These are phyloP conservation scores for Pterocarpus macrocarpus DNA, from an alignment of 306 rosid genomes.

Conservation along the genomic window DNA sequence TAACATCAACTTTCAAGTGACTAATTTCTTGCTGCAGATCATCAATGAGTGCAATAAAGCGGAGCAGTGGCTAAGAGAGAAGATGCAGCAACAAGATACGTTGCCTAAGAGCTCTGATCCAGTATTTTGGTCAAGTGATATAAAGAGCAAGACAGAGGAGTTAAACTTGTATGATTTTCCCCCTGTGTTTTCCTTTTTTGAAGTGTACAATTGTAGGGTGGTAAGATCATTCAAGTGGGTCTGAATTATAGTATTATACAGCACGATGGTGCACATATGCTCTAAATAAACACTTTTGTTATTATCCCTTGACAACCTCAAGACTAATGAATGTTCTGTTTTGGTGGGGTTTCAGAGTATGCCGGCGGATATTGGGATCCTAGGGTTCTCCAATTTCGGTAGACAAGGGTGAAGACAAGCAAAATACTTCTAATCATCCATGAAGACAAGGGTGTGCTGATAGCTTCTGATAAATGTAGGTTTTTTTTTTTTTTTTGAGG, in stretches of 20 bases:
- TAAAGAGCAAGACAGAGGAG: slow-evolving; percentile 66
- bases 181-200: slow-evolving; percentile 28
- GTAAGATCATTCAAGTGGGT: slow-evolving; percentile 37
- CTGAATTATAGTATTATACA: neutral
- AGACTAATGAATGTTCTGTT: slow-evolving; percentile 38
- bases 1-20: slow-evolving; percentile 28
- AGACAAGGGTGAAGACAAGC: slow-evolving; percentile 40
- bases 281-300: slow-evolving; percentile 10
- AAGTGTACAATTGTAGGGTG: slow-evolving; percentile 15
- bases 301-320: slow-evolving; percentile 24
- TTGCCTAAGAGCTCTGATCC: slow-evolving; percentile 74
- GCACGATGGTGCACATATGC: neutral
- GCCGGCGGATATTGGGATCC: slow-evolving; percentile 58
- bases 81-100: slow-evolving; percentile 69
- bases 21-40: slow-evolving; percentile 48
- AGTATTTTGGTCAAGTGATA: slow-evolving; percentile 62
- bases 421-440: slow-evolving; percentile 47
- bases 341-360: slow-evolving; percentile 63
- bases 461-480: slow-evolving; percentile 46
- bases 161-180: slow-evolving; percentile 64
- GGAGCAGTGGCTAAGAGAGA: slow-evolving; percentile 84
- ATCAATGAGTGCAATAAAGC: slow-evolving; percentile 73
- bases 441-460: slow-evolving; percentile 44
- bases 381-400: slow-evolving; percentile 54
- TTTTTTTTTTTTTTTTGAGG: no score